Conservation (phyloP, 2,329 filamentous ascomycete genomes). For the Fusarium marasasianum region DNA sequence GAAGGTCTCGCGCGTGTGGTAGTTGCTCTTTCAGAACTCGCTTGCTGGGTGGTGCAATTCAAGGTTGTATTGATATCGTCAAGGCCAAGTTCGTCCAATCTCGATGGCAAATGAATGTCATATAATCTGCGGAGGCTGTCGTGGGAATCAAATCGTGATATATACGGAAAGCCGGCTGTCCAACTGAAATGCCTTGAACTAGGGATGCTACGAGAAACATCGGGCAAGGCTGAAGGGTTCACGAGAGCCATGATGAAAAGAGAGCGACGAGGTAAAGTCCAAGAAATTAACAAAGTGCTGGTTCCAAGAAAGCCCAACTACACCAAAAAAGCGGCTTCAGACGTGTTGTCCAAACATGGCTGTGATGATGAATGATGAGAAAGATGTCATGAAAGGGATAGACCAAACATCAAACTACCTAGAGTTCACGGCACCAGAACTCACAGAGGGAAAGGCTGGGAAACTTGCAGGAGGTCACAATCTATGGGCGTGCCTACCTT, state of each 20-base stretch:
- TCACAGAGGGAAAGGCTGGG: background rate
- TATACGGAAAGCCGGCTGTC: conserved; percentile 37
- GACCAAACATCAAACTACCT: background rate
- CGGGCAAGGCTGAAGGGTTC: conserved; percentile 45
- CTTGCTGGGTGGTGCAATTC: conserved; percentile 47
- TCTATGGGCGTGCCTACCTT: background rate
- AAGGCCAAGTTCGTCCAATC: conserved; percentile 37
- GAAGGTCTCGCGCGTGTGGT: background rate
- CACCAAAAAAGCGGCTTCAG: conserved; percentile 40
- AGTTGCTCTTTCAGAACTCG: background rate
- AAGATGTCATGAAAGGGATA: conserved; percentile 6
- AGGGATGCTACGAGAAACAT: conserved; percentile 51
- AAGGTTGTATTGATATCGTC: conserved; percentile 48
- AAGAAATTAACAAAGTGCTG: conserved; percentile 48
- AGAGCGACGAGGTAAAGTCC: conserved; percentile 41
- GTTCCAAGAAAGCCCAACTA: conserved; percentile 58
- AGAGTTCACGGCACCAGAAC: background rate
- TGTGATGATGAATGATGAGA: conserved; percentile 45
- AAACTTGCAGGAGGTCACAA: conserved; percentile 7
- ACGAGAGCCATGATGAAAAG: conserved; percentile 48
- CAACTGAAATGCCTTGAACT: conserved; percentile 51
- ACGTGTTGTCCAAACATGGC: conserved; percentile 52
- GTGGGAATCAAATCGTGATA: background rate
- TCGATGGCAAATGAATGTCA: conserved; percentile 46
- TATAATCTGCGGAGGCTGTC: conserved; percentile 35